A percentile compares a stretch with the other conserved stretches of the same genome.
These are phyloP conservation scores for Micromonas commoda DNA, from an alignment of 139 green algal species.

Conservation along the genomic window DNA sequence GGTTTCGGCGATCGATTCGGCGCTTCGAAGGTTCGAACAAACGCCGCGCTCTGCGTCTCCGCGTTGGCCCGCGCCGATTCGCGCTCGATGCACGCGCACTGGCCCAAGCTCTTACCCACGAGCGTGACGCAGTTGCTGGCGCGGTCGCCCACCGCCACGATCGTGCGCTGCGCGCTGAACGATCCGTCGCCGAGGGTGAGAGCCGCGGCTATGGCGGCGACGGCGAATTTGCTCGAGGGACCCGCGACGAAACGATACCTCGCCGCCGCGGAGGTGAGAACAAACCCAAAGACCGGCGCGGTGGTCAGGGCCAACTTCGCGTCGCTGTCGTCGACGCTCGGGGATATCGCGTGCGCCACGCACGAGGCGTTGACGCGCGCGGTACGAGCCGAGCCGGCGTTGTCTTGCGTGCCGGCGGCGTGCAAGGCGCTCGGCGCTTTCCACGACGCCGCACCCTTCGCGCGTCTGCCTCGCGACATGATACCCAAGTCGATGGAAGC, in stretches of 20 bases:
- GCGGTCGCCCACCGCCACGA: not conserved
- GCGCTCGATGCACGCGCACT: not conserved
- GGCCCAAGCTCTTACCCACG: not conserved
- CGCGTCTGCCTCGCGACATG: not conserved
- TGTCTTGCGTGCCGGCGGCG: not conserved
- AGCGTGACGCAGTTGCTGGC: not conserved
- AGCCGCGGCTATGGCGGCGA: not conserved
- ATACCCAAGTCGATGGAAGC: not conserved
- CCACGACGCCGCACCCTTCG: not conserved
- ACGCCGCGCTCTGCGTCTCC: not conserved
- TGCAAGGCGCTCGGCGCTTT: slow-evolving; percentile 2
- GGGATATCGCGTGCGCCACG: not conserved
- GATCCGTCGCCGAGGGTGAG: not conserved
- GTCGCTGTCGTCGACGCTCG: not conserved
- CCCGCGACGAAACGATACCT: not conserved
- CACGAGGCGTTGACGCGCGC: not conserved
- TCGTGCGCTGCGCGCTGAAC: not conserved
- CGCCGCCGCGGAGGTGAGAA: not conserved
- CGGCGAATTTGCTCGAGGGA: not conserved
- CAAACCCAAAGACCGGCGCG: not conserved
- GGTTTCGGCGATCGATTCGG: not conserved
- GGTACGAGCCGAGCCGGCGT: not conserved
- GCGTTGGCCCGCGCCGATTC: not conserved
- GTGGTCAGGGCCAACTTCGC: not conserved
- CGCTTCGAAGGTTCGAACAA: not conserved